Evolutionary conservation across 139 green algal genomes (phyloP).

Genomic region (Chlamydomonas eustigma): DNA sequence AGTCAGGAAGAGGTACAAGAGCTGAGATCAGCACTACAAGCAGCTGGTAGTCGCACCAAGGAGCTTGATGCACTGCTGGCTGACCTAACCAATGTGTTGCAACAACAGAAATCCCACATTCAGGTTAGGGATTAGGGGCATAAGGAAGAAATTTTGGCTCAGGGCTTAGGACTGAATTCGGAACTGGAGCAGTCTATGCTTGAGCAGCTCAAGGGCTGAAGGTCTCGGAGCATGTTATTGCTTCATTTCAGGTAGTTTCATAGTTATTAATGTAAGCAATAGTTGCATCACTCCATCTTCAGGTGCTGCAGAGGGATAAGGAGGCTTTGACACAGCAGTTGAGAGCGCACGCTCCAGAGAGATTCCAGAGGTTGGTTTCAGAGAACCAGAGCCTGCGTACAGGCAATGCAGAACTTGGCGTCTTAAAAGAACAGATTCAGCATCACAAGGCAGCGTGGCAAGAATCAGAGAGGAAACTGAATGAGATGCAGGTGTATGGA

Average conservation of each 20-base stretch:
- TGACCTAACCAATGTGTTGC: conserved; percentile 41
- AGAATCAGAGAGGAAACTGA: conserved; percentile 32
- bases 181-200: no score
- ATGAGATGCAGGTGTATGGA: conserved; percentile 42
- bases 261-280: no score
- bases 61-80: conserved; percentile 45
- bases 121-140: no score
- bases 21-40: conserved; percentile 25
- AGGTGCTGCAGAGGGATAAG: conserved; percentile 40
- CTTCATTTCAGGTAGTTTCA: no score
- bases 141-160: no score
- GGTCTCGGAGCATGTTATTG: no score
- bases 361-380: conserved; percentile 34
- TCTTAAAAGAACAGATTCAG: conserved; percentile 39
- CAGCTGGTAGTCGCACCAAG: conserved; percentile 16
- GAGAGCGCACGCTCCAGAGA: conserved; percentile 13
- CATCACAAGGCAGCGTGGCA: conserved; percentile 36
- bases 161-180: no score
- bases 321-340: conserved; percentile 21
- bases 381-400: conserved; percentile 34
- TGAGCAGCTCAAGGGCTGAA: no score
- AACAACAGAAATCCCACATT: conserved; percentile 49
- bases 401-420: conserved; percentile 28
- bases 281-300: no score
- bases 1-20: conserved; percentile 18